Conservation (phyloP, 2,329 filamentous ascomycete species). For the Xylariaceae sp. region DNA sequence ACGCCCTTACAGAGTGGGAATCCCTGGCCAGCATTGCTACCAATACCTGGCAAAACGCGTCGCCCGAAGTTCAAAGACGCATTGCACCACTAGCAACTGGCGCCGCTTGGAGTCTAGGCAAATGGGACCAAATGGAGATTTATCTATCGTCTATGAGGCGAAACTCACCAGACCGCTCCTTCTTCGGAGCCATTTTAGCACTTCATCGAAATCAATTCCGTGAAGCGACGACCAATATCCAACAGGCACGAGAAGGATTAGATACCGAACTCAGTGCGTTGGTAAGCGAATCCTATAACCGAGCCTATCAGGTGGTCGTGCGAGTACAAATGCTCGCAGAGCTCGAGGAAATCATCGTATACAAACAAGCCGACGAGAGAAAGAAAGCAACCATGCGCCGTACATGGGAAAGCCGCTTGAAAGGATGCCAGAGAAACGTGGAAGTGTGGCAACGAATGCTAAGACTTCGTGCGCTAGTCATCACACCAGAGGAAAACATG, state of each 20-base stretch:
- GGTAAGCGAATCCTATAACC: conserved; percentile 96
- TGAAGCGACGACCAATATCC: conserved; percentile 82
- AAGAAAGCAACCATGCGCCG: conserved; percentile 87
- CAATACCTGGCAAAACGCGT: conserved; percentile 89
- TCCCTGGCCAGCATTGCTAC: conserved; percentile 82
- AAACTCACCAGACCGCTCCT: conserved; percentile 87
- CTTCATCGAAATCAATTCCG: conserved; percentile 95
- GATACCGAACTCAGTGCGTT: conserved; percentile 94
- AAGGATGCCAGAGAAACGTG: conserved; percentile 93
- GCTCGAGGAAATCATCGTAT: conserved; percentile 94
- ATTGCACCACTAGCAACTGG: conserved; percentile 94
- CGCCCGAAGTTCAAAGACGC: conserved; percentile 78
- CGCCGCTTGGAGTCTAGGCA: conserved; percentile 91
- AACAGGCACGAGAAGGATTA: conserved; percentile 85
- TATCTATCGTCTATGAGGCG: conserved; percentile 95
- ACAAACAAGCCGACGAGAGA: conserved; percentile 88
- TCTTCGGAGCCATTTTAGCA: conserved; percentile 93
- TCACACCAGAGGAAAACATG: conserved; percentile 87
- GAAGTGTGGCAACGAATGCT: conserved; percentile 99
- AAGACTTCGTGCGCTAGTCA: conserved; percentile 86
- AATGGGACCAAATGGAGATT: conserved; percentile 98
- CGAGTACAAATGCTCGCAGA: conserved; percentile 98
- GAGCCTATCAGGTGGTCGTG: conserved; percentile 96
- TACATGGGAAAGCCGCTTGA: conserved; percentile 93
- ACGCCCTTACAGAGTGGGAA: conserved; percentile 97